A percentile compares a stretch with the other conserved stretches of the same genome.
phyloP scores from a whole-genome alignment of 352 stramenopile genomes.

The Phytophthora tentaculata region DNA sequence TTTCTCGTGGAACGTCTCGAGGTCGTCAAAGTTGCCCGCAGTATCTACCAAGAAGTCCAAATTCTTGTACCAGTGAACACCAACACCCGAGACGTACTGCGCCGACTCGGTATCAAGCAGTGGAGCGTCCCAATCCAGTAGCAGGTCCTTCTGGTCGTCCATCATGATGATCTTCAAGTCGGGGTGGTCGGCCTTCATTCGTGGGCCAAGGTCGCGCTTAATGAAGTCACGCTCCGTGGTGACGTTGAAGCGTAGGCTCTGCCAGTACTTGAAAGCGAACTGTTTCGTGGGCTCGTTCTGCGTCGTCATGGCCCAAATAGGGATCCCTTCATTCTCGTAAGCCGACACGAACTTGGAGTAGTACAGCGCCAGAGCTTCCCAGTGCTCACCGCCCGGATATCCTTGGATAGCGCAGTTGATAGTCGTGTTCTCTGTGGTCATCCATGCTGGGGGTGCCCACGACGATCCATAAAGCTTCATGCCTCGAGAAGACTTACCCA shows the following conservation, averaged over 20 bases:
- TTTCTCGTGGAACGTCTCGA: slow-evolving; percentile 57
- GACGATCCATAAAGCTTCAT: slow-evolving; percentile 78
- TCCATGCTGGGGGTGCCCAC: slow-evolving; percentile 82
- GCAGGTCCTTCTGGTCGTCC: slow-evolving; percentile 76
- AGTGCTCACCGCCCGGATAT: slow-evolving; percentile 47
- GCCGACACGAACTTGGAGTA: slow-evolving; percentile 82
- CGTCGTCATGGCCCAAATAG: slow-evolving; percentile 74
- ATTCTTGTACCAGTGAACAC: slow-evolving; percentile 90
- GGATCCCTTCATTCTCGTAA: slow-evolving; percentile 63
- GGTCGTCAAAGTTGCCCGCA: slow-evolving; percentile 52
- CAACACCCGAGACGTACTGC: slow-evolving; percentile 83
- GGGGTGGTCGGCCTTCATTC: slow-evolving; percentile 64
- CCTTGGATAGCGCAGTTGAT: slow-evolving; percentile 56
- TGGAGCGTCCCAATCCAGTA: slow-evolving; percentile 49
- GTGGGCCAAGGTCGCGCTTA: slow-evolving; percentile 68
- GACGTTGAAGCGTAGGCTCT: slow-evolving; percentile 50
- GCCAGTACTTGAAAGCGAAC: slow-evolving; percentile 47
- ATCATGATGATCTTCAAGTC: slow-evolving; percentile 77
- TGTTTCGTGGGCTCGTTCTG: slow-evolving; percentile 80
- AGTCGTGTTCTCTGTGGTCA: slow-evolving; percentile 69
- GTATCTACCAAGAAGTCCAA: slow-evolving; percentile 57
- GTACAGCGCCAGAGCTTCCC: slow-evolving; percentile 71
- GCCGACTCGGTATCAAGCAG: slow-evolving; percentile 55
- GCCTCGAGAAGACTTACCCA: slow-evolving; percentile 45
- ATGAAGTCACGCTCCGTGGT: slow-evolving; percentile 61